Percentiles rank a stretch among this genome's conserved stretches.
These are phyloP conservation scores for Sclerotiophoma versabilis DNA, from an alignment of 2,329 filamentous ascomycete genomes.

Conservation along the genomic window DNA sequence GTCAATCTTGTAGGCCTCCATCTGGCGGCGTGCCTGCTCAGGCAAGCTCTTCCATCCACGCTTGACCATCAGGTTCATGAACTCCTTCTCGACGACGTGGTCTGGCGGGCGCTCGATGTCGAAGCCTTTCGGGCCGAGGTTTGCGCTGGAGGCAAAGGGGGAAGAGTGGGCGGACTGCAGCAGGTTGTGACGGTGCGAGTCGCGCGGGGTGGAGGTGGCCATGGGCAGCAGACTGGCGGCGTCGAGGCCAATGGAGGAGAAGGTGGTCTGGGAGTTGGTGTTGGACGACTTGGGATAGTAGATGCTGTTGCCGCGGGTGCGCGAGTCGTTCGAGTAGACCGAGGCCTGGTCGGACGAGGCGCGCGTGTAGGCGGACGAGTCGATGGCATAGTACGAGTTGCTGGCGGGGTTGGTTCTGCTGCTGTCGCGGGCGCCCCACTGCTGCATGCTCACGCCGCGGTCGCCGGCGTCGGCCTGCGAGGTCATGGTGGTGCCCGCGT, in stretches of 20 bases:
- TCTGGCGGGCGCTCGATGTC: conserved; percentile 77
- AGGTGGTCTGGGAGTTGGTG: conserved; percentile 59
- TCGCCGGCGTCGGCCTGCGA: conserved; percentile 70
- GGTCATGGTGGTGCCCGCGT: conserved; percentile 67
- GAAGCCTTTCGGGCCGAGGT: conserved; percentile 62
- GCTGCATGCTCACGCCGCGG: conserved; percentile 74
- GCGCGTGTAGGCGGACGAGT: conserved; percentile 61
- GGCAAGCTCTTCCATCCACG: conserved; percentile 96
- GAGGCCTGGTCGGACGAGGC: conserved; percentile 70
- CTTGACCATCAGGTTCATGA: conserved; percentile 94
- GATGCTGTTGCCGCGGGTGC: conserved; percentile 58
- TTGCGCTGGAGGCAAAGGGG: conserved; percentile 57
- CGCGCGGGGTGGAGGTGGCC: conserved; percentile 49
- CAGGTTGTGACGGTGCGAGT: conserved; percentile 50
- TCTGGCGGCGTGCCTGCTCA: conserved; percentile 91
- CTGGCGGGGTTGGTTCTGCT: conserved; percentile 20
- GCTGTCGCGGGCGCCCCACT: conserved; percentile 66
- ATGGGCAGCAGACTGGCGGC: conserved; percentile 48
- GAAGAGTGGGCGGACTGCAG: conserved; percentile 53
- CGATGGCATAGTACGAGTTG: conserved; percentile 34
- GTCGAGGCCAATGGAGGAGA: conserved; percentile 55
- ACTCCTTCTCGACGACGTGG: conserved; percentile 86
- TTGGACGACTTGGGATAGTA: conserved; percentile 58
- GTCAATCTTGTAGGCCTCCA: conserved; percentile 90
- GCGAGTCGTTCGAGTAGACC: conserved; percentile 68